phyloP scores from a whole-genome alignment of 139 green algal genomes.

The Mychonastes homosphaera region DNA sequence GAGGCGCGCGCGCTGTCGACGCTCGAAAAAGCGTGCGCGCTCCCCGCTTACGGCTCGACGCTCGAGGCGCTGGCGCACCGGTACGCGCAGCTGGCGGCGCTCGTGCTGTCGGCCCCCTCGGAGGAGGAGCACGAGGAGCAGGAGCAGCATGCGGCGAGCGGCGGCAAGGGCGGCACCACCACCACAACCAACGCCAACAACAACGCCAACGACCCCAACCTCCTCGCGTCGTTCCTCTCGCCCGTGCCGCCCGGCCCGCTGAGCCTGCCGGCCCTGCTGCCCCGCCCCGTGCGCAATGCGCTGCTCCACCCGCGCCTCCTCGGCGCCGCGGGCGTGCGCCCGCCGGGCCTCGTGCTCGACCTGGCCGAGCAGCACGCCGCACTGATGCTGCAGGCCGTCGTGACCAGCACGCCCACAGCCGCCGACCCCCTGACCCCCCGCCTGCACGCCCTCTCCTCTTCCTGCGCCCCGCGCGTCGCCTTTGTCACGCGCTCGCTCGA shows the following conservation, averaged over 20 bases:
- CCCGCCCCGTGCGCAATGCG: too few species aligned
- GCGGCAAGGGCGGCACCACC: too few species aligned
- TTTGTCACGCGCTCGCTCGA: slow-evolving; percentile 8
- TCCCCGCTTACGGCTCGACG: neutral
- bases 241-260: too few species aligned
- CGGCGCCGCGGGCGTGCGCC: neutral
- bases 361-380: neutral
- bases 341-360: neutral
- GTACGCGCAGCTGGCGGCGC: too few species aligned
- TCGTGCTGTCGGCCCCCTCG: too few species aligned
- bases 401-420: neutral
- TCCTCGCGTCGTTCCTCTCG: too few species aligned
- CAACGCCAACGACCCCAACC: too few species aligned
- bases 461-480: slow-evolving; percentile 1
- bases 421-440: neutral
- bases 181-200: too few species aligned
- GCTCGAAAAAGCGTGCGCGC: neutral
- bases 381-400: neutral
- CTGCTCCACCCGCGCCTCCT: too few species aligned
- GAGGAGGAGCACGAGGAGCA: too few species aligned
- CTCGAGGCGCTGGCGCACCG: slow-evolving; percentile 3
- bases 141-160: too few species aligned
- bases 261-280: too few species aligned
- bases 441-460: neutral
- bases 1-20: neutral